phyloP scores from a whole-genome alignment of 495 filamentous ascomycete species.

The Penicillium canariense region DNA sequence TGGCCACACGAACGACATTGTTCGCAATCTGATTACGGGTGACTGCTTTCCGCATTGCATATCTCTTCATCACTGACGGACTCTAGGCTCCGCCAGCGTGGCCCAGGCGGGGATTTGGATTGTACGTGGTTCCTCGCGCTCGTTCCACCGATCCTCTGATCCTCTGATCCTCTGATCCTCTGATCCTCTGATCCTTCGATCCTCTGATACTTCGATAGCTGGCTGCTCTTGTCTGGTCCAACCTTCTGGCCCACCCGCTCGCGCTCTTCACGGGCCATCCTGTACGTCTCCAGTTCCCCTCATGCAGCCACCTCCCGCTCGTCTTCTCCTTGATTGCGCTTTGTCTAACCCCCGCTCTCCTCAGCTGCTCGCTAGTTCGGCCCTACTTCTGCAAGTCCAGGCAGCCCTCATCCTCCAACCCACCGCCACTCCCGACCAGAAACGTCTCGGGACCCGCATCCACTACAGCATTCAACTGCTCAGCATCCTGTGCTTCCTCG shows the following conservation, averaged over 20 bases:
- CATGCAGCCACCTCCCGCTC: not conserved
- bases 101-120: slow-evolving; percentile 68
- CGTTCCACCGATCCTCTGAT: not conserved
- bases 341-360: not conserved
- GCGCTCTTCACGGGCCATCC: slow-evolving; percentile 85
- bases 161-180: not conserved
- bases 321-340: slow-evolving; percentile 1
- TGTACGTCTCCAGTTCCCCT: slow-evolving; percentile 33
- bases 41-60: slow-evolving; percentile 14
- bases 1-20: slow-evolving; percentile 66
- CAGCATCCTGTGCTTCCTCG: slow-evolving; percentile 58
- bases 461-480: slow-evolving; percentile 68
- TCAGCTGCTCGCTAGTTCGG: slow-evolving; percentile 72
- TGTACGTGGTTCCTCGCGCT: slow-evolving; percentile 38
- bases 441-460: slow-evolving; percentile 63
- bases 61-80: not conserved
- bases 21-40: slow-evolving; percentile 78
- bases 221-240: slow-evolving; percentile 67
- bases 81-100: slow-evolving; percentile 62
- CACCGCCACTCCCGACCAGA: slow-evolving; percentile 72
- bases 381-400: slow-evolving; percentile 70
- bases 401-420: slow-evolving; percentile 85
- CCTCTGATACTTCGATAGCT: slow-evolving; percentile 49
- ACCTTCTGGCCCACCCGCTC: slow-evolving; percentile 62
- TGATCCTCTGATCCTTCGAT: not conserved